Base-by-base conservation (phyloP, 2,329 filamentous ascomycete species). In the Fonsecaea monophora region DNA sequence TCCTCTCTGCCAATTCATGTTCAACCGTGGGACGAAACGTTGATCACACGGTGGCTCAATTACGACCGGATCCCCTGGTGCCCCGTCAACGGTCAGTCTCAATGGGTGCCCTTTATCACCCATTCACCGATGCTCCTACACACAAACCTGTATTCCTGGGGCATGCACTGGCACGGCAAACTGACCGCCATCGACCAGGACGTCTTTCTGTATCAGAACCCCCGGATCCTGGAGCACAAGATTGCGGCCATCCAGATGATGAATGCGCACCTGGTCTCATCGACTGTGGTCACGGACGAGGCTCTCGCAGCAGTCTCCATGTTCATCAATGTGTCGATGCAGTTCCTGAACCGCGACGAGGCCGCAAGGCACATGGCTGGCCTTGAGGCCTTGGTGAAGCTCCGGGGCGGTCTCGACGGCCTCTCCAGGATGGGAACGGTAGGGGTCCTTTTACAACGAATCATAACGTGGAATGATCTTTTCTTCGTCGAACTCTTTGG, bases 21-120 rank as follows among this genome's bases (percentile, higher is more conserved):
- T n/a, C 40, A 50, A 21, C 45, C 56, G 21, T 65, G 62, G 62
- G 56, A 65, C 48, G 62, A 65, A 48, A 60, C 50, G 4, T 42
- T 65, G 35, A 60, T 65, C 4, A 60, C 35, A n/a, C 55, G 62
- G 18, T 65, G 62, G 62, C 55, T 65, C 45, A 60, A 65, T 25
- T 60, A 65, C 62, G 62, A 65, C n/a, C 56, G 62, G 10, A 60
- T 65, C 42, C 62, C 62, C 12, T 65, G 62, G 55, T 65, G 62
- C 37, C 62, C 62, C 10, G 56, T 65, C 42, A 65, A 65, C 48
- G 62, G 62, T 8, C 62, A 65, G 40, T 54, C 55, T 21, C 53
- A 42, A 48, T 60, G 62, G 62, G 59, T 65, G 10, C 62, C 62
- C 4, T 65, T 65, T 45, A 37, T 65, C 18, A 37, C 55, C 7